Base-by-base conservation (phyloP, 2,329 filamentous ascomycete genomes). In the Pseudogymnoascus sp. region DNA sequence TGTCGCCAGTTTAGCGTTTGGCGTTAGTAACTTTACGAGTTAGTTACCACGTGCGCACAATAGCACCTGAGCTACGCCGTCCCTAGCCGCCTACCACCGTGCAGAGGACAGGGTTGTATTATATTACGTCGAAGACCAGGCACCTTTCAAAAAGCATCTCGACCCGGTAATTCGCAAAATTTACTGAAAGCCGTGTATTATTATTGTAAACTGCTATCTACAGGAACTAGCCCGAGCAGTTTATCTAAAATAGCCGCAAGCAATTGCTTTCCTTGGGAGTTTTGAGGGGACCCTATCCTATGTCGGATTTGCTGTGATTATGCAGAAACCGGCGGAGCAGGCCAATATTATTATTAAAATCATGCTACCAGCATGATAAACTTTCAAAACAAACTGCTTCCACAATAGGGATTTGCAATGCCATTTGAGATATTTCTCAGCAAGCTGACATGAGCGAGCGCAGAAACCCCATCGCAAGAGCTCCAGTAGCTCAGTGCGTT, bases 211-310 rank as follows among this genome's bases (percentile, higher is more conserved):
- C 43, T 30, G 30, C 43, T 33, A 54, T 54, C n/a, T 54, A 54
- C 25, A 54, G 47, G 47, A 54, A 18, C 28, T 54, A 54, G 47
- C 47, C 47, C 47, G n/a, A 54, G 47, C 47, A 54, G 47, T 54
- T 54, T 54, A 33, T 18, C 11, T 33, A 28, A 7, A 30, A 33
- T 33, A 54, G 47, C 28, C n/a, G n/a, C 47, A 54, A 54, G 47
- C 47, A 33, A 54, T 33, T 54, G 47, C 47, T 54, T 54, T 30
- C 47, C 33, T 33, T 30, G 47, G 47, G 28, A 18, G 47, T 33
- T 54, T 47, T 8, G 39, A 25, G 11, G 30, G 28, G 16, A 54
- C 47, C 47, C 28, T 54, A 54, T 54, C 47, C 47, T 54, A 54
- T 54, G 47, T 54, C 47, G 47, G 47, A 30, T 54, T 54, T 54